Conservation (phyloP, 352 stramenopile species). For the Phytopythium ostracodes region DNA sequence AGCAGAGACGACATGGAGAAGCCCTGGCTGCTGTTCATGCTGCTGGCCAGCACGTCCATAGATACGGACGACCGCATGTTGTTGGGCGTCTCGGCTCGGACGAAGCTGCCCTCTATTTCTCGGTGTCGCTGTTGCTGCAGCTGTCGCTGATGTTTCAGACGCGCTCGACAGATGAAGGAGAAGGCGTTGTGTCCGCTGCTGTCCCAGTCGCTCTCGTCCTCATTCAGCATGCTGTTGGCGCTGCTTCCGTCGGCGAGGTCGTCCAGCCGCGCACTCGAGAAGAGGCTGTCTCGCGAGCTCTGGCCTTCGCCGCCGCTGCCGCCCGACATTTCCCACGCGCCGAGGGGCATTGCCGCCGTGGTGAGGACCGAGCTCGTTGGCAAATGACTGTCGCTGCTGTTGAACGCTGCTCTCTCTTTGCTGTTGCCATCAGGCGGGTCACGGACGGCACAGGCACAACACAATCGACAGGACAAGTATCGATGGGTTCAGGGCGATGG, state of each 20-base stretch:
- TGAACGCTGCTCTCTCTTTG: not conserved
- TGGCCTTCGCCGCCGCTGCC: constrained; percentile 1
- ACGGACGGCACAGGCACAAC: too few relatives aligned
- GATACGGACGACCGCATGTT: constrained; percentile 1
- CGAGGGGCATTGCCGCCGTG: not conserved
- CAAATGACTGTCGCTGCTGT: not conserved
- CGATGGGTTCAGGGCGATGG: not conserved
- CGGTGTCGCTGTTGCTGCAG: not conserved
- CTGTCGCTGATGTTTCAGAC: not conserved
- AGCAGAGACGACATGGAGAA: constrained; percentile 8
- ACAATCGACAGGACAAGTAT: too few relatives aligned
- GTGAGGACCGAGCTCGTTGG: not conserved
- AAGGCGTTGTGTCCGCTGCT: not conserved
- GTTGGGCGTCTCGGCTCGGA: not conserved
- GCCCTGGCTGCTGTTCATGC: constrained; percentile 1
- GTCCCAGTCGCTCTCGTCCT: constrained; percentile 1
- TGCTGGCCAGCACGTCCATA: constrained; percentile 5
- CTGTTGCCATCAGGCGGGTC: not conserved
- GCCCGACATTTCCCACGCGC: not conserved
- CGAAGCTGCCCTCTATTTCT: not conserved
- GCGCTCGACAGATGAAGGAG: not conserved
- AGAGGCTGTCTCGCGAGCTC: constrained; percentile 1
- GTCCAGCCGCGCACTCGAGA: constrained; percentile 4
- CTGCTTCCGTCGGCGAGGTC: not conserved
- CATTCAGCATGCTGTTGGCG: not conserved